Evolutionary conservation across 1,139 yeast species (phyloP).

Genomic region (Yamadazyma sp.): DNA sequence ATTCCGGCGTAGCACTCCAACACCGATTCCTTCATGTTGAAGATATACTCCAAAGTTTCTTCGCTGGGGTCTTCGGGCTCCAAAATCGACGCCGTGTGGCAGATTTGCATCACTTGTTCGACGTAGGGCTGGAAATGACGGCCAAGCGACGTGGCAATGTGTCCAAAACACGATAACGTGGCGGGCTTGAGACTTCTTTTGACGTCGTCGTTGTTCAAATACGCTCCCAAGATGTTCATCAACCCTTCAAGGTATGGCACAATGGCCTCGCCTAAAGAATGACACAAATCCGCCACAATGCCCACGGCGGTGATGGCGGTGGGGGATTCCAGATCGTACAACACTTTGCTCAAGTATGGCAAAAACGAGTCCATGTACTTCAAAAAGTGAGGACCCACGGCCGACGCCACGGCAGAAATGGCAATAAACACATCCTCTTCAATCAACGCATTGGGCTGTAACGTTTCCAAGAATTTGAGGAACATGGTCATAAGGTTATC

Average conservation of each 20-base stretch:
- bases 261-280: conserved; percentile 75
- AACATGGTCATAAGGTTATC: conserved; percentile 85
- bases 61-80: conserved; percentile 60
- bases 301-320: conserved; percentile 90
- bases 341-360: conserved; percentile 77
- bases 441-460: conserved; percentile 71
- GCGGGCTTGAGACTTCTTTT: conserved; percentile 84
- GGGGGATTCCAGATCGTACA: conserved; percentile 79
- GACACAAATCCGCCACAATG: conserved; percentile 94
- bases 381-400: conserved; percentile 67
- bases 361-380: conserved; percentile 78
- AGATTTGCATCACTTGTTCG: conserved; percentile 72
- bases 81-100: conserved; percentile 44
- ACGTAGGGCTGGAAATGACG: conserved; percentile 71
- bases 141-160: conserved; percentile 88
- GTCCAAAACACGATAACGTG: conserved; percentile 94
- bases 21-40: conserved; percentile 77
- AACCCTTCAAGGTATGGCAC: conserved; percentile 74
- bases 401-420: conserved; percentile 83
- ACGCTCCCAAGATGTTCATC: conserved; percentile 77
- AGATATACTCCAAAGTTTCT: conserved; percentile 77
- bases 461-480: conserved; percentile 60
- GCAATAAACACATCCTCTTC: conserved; percentile 96
- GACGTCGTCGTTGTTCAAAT: conserved; percentile 63
- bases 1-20: conserved; percentile 95